Base-by-base conservation (phyloP, 2,329 filamentous ascomycete species). In the Zarea fungicola region DNA sequence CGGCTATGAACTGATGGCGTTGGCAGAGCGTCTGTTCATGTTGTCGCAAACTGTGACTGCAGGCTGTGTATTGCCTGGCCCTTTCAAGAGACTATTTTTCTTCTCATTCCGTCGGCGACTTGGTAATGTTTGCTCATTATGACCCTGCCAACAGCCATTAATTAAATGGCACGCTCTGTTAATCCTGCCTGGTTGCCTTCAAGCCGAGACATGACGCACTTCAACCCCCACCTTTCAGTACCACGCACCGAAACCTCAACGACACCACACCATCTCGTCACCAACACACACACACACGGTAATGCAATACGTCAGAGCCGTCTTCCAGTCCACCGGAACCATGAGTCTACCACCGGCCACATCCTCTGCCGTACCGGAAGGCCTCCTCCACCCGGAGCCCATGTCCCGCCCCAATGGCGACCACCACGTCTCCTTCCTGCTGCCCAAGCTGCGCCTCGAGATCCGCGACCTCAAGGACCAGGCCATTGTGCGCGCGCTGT, bases 401-500 rank as follows among this genome's bases (percentile, higher is more conserved):
- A 14, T n/a, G 22, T 23, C 22, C 47, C 42, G 18, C 41, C 49
- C 28, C 34, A 8, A 44, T 23, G 23, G 11, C 19, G 43, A 22
- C 11, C 49, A 49, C 22, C 35, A 35, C 3, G 31, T 9, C 44
- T 32, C 51, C 36, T 76, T 77, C 57, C 54, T 65, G 4, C 62
- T 75, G 35, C 80, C 80, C 32, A 80, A 76, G 57, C 72, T 85
- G 42, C 77, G 80, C 16, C 72, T 85, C 42, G 74, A 82, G 59
- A 65, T 83, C 55, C 74, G 76, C 42, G 78, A 85, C 58, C 68
- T 84, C 51, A 60, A 63, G 46, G 77, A 83, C 65, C 65, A 77
- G 1, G 88, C 85, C 49, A 70, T 84, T 5, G 63, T 71, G 26
- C 69, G 80, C 53, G 95, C 96, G 66, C 79, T 95, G 51, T 65